phyloP scores from a whole-genome alignment of 345 rosid genomes.

The Salix brachista region DNA sequence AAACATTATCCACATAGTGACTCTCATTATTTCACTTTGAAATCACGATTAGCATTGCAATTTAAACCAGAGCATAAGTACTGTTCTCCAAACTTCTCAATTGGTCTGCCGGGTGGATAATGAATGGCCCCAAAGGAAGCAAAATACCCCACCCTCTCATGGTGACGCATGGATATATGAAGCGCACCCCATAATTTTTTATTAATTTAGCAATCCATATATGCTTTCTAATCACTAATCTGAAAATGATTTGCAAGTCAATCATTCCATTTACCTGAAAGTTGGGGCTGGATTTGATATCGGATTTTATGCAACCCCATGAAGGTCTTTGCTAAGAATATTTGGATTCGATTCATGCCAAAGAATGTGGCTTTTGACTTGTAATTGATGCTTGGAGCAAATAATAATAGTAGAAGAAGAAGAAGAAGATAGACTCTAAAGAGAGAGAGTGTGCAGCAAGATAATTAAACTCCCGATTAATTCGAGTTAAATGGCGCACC shows the following conservation, averaged over 20 bases:
- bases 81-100: constrained; percentile 8
- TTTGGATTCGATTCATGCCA: constrained; percentile 19
- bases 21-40: constrained; percentile 17
- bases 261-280: neutral
- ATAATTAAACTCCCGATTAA: constrained; percentile 14
- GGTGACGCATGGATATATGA: constrained; percentile 1
- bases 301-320: constrained; percentile 8
- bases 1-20: constrained; percentile 8
- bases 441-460: neutral
- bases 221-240: constrained; percentile 6
- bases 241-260: neutral
- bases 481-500: constrained; percentile 16
- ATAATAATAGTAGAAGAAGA: neutral
- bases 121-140: constrained; percentile 16
- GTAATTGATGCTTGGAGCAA: constrained; percentile 5
- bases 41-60: constrained; percentile 6
- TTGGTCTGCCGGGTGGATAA: constrained; percentile 15
- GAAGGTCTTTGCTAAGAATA: constrained; percentile 5
- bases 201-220: neutral
- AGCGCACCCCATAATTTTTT: neutral
- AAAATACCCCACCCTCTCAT: neutral
- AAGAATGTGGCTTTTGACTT: constrained; percentile 17
- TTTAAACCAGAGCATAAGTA: neutral
- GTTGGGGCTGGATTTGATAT: neutral
- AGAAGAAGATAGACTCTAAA: neutral